These are phyloP conservation scores for Lodderomyces beijingensis DNA, from an alignment of 1,139 yeast genomes.

Conservation along the genomic window DNA sequence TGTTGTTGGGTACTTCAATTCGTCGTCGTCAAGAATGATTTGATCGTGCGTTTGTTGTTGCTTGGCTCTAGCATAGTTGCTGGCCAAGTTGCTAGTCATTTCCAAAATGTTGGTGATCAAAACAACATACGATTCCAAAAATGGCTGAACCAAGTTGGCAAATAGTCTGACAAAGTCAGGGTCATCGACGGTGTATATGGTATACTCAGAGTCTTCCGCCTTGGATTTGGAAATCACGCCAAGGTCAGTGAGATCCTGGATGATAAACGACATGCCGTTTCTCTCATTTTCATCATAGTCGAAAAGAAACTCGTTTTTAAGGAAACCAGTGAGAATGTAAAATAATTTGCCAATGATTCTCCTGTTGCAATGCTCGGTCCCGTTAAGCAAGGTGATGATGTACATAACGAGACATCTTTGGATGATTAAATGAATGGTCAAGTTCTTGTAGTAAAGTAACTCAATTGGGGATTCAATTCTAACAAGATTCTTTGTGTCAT, in stretches of 20 bases:
- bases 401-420: conserved; percentile 34
- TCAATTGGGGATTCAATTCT: conserved; percentile 36
- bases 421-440: conserved; percentile 38
- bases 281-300: conserved; percentile 36
- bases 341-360: conserved; percentile 24
- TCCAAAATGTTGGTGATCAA: conserved; percentile 26
- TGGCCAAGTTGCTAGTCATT: conserved; percentile 13
- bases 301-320: conserved; percentile 43
- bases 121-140: conserved; percentile 34
- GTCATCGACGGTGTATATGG: conserved; percentile 24
- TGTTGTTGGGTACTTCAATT: conserved; percentile 31
- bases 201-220: conserved; percentile 13
- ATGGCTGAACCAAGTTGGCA: conserved; percentile 32
- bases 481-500: conserved; percentile 23
- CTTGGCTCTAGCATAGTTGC: conserved; percentile 12
- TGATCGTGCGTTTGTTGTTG: conserved; percentile 8
- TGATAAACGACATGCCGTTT: conserved; percentile 27
- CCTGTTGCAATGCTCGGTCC: conserved; percentile 13
- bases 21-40: conserved; percentile 13
- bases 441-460: conserved; percentile 42
- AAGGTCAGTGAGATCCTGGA: conserved; percentile 22
- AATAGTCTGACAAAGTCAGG: conserved; percentile 20
- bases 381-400: conserved; percentile 20
- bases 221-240: conserved; percentile 14
- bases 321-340: conserved; percentile 36